These are phyloP conservation scores for Inga laurina DNA, from an alignment of 306 rosid species.

Conservation along the genomic window DNA sequence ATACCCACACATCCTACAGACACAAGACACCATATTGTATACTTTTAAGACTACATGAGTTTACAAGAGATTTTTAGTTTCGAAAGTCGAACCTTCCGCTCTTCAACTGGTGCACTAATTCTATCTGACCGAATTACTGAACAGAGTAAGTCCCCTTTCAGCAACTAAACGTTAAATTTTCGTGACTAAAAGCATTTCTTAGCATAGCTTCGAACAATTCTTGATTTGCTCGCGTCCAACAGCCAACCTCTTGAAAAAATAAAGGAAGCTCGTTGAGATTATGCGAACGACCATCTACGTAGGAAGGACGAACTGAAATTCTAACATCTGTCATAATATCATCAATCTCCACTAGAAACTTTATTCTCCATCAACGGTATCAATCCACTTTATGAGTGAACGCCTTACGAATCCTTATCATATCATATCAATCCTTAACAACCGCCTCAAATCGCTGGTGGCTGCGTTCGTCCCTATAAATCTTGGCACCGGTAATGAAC, in stretches of 20 bases:
- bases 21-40: not conserved
- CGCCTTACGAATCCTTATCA: not conserved
- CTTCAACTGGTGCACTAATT: not conserved
- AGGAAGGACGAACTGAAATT: not conserved
- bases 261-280: slow-evolving; percentile 49
- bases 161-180: not conserved
- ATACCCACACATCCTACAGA: not conserved
- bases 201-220: not conserved
- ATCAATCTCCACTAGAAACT: not conserved
- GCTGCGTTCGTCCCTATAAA: slow-evolving; percentile 50
- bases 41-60: not conserved
- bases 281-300: slow-evolving; percentile 26
- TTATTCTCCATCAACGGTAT: not conserved
- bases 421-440: slow-evolving; percentile 47
- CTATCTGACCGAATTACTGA: not conserved
- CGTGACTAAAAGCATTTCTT: not conserved
- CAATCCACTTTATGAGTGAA: not conserved
- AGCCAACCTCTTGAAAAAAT: slow-evolving; percentile 58
- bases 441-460: slow-evolving; percentile 43
- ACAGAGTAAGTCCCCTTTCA: not conserved
- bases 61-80: slow-evolving; percentile 3
- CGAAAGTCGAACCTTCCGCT: not conserved
- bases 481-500: slow-evolving; percentile 70
- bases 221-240: slow-evolving; percentile 33
- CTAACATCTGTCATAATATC: slow-evolving; percentile 1